Evolutionary conservation across 192 early-diverging fungal genomes (phyloP).

Genomic region (Physocladia obscura): DNA sequence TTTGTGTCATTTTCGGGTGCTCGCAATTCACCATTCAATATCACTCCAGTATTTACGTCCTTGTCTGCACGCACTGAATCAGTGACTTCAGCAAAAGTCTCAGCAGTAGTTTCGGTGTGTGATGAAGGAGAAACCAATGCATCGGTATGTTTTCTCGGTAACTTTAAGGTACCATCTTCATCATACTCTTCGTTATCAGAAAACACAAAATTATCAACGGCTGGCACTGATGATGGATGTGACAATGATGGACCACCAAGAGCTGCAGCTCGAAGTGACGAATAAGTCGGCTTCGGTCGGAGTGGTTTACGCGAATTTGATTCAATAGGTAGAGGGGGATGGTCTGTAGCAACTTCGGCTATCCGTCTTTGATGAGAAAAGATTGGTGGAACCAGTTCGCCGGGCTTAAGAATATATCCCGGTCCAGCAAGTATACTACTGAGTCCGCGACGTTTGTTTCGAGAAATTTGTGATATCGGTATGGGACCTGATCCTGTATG

Average conservation of each 20-base stretch:
- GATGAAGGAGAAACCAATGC: no score
- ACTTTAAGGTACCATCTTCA: not conserved
- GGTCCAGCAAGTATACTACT: slow-evolving; percentile 20
- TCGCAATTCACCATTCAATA: no score
- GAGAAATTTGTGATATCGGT: not conserved
- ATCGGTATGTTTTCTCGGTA: no score
- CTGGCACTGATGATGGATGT: no score
- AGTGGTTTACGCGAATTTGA: not conserved
- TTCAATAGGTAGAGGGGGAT: no score
- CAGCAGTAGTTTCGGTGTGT: not conserved
- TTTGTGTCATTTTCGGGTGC: no score
- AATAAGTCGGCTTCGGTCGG: not conserved
- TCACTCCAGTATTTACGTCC: no score
- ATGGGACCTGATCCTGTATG: no score
- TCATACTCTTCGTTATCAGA: not conserved
- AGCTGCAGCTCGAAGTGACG: not conserved
- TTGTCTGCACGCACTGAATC: no score
- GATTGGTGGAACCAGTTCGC: slow-evolving; percentile 4
- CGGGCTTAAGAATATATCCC: slow-evolving; percentile 9
- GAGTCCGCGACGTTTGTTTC: not conserved
- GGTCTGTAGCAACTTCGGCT: no score
- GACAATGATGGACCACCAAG: no score
- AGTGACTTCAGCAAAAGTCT: not conserved
- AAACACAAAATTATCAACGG: not conserved
- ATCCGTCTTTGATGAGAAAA: no score